Percentiles rank a stretch among this genome's conserved stretches.
phyloP scores from a whole-genome alignment of 306 rosid species.

The Pterocarpus santalinus region DNA sequence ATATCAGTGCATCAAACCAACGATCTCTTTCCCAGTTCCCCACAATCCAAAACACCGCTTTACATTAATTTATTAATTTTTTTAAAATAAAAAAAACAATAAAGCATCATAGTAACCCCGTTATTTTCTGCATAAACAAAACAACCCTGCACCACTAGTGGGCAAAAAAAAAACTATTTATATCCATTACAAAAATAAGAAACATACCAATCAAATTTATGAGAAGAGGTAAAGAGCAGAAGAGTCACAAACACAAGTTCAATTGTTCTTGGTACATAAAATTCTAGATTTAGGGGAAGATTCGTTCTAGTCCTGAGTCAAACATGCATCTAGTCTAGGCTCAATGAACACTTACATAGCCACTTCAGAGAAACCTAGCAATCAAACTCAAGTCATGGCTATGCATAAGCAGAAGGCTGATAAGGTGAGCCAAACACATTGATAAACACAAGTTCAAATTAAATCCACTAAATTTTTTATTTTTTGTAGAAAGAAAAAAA shows the following conservation, averaged over 20 bases:
- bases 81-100: not conserved
- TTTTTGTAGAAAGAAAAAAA: not conserved
- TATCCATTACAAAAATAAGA: not conserved
- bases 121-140: not conserved
- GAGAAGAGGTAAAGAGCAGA: not conserved
- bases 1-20: not conserved
- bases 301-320: no score
- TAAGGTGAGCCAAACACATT: no score
- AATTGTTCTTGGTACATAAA: not conserved
- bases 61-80: not conserved
- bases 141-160: slow-evolving; percentile 1
- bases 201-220: not conserved
- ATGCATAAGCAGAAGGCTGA: no score
- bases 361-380: no score
- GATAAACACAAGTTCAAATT: not conserved
- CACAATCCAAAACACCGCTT: slow-evolving; percentile 1
- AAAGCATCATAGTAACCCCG: not conserved
- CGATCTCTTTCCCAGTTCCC: not conserved
- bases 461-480: not conserved
- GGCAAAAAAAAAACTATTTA: not conserved
- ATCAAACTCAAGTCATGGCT: no score
- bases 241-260: not conserved
- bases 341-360: no score
- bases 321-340: no score
- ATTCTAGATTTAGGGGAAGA: no score